These are phyloP conservation scores for Copromyces sp. DNA, from an alignment of 495 filamentous ascomycete species.

Conservation along the genomic window DNA sequence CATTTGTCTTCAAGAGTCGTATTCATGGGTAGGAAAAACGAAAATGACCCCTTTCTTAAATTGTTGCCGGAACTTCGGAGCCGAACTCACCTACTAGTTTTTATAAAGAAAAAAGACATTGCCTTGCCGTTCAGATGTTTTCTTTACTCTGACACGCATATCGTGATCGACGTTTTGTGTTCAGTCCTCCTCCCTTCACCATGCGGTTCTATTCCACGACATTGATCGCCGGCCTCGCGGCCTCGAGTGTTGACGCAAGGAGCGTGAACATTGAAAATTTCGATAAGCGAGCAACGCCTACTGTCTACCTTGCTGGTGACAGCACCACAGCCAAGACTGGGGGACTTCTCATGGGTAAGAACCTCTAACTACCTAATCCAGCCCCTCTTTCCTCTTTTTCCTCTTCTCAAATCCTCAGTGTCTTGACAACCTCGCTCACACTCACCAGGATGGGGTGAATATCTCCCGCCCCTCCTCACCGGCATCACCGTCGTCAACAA, in stretches of 20 bases:
- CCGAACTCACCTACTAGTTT: background rate
- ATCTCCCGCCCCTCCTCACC: slow-evolving; percentile 38
- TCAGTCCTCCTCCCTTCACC: background rate
- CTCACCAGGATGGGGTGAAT: slow-evolving; percentile 48
- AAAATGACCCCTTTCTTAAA: background rate
- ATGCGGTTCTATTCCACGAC: background rate
- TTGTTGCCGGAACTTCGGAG: background rate
- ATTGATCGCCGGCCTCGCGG: background rate
- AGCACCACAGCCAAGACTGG: slow-evolving; percentile 43
- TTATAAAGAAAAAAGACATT: background rate
- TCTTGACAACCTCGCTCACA: slow-evolving; percentile 12
- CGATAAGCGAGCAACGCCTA: slow-evolving; percentile 14
- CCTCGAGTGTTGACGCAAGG: background rate
- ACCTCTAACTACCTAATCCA: background rate
- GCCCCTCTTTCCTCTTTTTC: background rate
- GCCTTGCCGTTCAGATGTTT: background rate
- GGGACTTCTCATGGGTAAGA: slow-evolving; percentile 8
- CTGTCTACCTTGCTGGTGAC: slow-evolving; percentile 46
- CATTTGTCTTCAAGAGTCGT: background rate
- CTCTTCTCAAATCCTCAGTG: background rate
- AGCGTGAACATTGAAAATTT: background rate
- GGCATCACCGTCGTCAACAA: slow-evolving; percentile 41
- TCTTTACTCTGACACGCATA: background rate
- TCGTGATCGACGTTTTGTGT: background rate
- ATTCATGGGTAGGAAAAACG: background rate